Conservation (phyloP, 148 eudicot species). For the Agrostemma githago region DNA sequence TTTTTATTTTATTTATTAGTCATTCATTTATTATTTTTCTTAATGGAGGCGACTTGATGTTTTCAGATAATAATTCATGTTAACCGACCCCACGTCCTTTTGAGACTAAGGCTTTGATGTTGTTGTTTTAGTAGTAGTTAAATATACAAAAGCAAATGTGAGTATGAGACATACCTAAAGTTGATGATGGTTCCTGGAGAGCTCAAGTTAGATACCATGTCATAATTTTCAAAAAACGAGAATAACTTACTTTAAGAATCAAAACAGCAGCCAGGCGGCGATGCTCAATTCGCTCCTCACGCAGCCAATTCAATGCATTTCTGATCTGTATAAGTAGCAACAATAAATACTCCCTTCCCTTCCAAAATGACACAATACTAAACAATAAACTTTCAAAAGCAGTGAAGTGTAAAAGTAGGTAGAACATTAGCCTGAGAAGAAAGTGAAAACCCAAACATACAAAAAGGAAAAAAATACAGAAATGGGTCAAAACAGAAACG, state of each 20-base stretch:
- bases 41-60: no score
- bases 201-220: neutral
- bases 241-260: constrained; percentile 70
- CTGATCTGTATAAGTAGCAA: constrained; percentile 46
- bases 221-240: neutral
- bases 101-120: no score
- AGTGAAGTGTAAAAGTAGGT: neutral
- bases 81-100: no score
- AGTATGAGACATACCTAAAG: neutral
- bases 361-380: neutral
- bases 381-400: neutral
- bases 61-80: no score
- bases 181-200: neutral
- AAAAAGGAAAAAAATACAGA: neutral
- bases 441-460: neutral
- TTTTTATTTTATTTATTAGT: no score
- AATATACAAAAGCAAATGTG: neutral
- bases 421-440: neutral
- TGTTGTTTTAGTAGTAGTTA: neutral
- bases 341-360: neutral
- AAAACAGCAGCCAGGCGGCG: constrained; percentile 97
- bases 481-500: neutral
- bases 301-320: constrained; percentile 87
- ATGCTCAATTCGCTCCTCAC: constrained; percentile 77
- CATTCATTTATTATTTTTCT: no score